phyloP scores from a whole-genome alignment of 805 yeast genomes.

The Metschnikowia cubensis region DNA sequence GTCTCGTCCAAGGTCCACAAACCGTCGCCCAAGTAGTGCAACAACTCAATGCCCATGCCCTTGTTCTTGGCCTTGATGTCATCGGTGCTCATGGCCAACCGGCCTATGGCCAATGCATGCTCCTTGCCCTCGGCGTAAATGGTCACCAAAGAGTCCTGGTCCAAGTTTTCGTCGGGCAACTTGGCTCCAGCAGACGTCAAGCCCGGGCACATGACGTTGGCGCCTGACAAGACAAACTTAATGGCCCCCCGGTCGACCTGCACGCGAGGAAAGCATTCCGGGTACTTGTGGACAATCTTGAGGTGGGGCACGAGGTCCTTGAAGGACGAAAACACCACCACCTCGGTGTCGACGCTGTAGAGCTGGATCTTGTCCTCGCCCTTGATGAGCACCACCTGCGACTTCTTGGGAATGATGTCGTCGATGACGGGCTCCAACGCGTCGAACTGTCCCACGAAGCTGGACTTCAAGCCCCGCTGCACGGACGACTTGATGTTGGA shows the following conservation, averaged over 20 bases:
- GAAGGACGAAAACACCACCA: conserved; percentile 76
- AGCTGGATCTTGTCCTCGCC: conserved; percentile 87
- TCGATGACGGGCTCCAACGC: conserved; percentile 74
- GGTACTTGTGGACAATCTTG: conserved; percentile 73
- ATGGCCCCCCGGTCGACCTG: conserved; percentile 96
- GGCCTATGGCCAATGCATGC: conserved; percentile 86
- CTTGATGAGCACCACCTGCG: conserved; percentile 73
- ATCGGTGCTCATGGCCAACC: conserved; percentile 79
- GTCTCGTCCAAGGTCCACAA: conserved; percentile 60
- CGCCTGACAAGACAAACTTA: conserved; percentile 91
- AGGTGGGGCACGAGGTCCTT: conserved; percentile 76
- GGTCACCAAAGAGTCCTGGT: conserved; percentile 67
- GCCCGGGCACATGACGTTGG: conserved; percentile 96
- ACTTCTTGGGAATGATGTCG: conserved; percentile 81
- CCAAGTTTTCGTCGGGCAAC: conserved; percentile 69
- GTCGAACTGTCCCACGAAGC: conserved; percentile 70
- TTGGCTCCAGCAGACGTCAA: conserved; percentile 80
- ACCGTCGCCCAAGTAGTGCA: conserved; percentile 87
- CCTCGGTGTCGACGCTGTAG: conserved; percentile 67
- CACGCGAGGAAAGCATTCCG: conserved; percentile 77
- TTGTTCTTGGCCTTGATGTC: conserved; percentile 80
- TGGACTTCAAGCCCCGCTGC: conserved; percentile 81
- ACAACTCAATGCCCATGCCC: conserved; percentile 83
- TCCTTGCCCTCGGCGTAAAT: conserved; percentile 93
- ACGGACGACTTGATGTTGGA: conserved; percentile 91